Conservation (phyloP, 2,329 filamentous ascomycete species). For the Phaeosphaeriaceae sp. region DNA sequence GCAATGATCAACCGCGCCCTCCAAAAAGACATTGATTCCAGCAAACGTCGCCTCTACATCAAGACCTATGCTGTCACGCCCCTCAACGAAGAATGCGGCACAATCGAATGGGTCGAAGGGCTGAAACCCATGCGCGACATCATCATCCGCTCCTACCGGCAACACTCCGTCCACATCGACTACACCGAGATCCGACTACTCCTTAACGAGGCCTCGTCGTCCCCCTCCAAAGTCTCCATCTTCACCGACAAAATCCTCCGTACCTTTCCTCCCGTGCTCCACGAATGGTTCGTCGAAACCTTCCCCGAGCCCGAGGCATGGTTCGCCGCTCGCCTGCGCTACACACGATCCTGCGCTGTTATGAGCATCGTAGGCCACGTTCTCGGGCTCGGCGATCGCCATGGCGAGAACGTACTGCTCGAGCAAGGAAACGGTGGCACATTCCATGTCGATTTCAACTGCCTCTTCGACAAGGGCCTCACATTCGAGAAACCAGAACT, state of each 20-base stretch:
- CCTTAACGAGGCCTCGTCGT: slow-evolving; percentile 71
- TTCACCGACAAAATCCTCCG: slow-evolving; percentile 73
- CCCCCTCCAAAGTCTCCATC: slow-evolving; percentile 68
- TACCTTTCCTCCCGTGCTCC: slow-evolving; percentile 84
- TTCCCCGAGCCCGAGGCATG: slow-evolving; percentile 93
- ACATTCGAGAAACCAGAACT: slow-evolving; percentile 94
- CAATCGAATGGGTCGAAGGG: slow-evolving; percentile 98
- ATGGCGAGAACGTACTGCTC: slow-evolving; percentile 95
- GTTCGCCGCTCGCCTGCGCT: slow-evolving; percentile 87
- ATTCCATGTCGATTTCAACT: slow-evolving; percentile 99
- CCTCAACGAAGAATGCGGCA: slow-evolving; percentile 94
- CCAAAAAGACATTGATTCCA: slow-evolving; percentile 89
- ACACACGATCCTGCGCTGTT: slow-evolving; percentile 92
- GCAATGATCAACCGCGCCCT: slow-evolving; percentile 95
- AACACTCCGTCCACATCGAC: slow-evolving; percentile 73
- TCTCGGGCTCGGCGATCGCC: slow-evolving; percentile 88
- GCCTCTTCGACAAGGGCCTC: slow-evolving; percentile 95
- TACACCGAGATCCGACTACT: slow-evolving; percentile 69
- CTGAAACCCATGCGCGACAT: slow-evolving; percentile 94
- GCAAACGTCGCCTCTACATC: slow-evolving; percentile 83
- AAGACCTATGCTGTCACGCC: slow-evolving; percentile 97
- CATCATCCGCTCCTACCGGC: slow-evolving; percentile 77
- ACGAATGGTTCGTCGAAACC: slow-evolving; percentile 94
- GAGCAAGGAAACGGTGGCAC: slow-evolving; percentile 93
- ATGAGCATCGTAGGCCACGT: slow-evolving; percentile 99